A percentile compares a stretch with the other conserved stretches of the same genome.
phyloP scores from a whole-genome alignment of 2,329 filamentous ascomycete genomes.

The Exophiala calicioides region DNA sequence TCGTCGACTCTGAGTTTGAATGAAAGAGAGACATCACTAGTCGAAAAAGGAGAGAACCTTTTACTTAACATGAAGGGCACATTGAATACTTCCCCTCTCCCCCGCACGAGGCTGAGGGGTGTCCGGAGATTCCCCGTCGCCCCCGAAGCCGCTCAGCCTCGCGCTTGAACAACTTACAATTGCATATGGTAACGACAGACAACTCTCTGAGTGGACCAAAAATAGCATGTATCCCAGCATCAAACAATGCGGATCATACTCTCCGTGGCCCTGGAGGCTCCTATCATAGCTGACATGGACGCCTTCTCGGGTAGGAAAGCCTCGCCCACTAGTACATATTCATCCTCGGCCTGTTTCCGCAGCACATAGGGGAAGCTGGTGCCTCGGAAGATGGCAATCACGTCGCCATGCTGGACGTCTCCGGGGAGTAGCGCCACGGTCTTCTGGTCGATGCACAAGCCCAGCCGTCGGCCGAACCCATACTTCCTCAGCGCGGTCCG shows the following conservation, averaged over 20 bases:
- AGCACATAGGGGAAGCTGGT: conserved; percentile 8
- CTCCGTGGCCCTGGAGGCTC: background rate
- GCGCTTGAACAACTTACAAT: too few relatives aligned
- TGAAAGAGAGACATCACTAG: too few relatives aligned
- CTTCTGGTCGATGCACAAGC: conserved; percentile 1
- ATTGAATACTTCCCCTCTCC: too few relatives aligned
- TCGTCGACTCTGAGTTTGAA: too few relatives aligned
- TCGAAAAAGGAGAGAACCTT: too few relatives aligned
- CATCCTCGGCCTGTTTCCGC: background rate
- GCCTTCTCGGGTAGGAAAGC: conserved; percentile 4
- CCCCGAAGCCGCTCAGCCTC: too few relatives aligned
- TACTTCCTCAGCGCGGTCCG: conserved; percentile 7
- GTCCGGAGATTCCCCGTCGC: too few relatives aligned
- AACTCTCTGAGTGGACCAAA: too few relatives aligned
- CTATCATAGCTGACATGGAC: background rate
- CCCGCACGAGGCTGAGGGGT: too few relatives aligned
- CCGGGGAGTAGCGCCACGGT: conserved; percentile 4
- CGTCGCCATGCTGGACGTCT: conserved; percentile 2
- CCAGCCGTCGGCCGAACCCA: conserved; percentile 1
- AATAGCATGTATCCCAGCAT: too few relatives aligned
- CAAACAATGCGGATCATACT: conserved; percentile 4
- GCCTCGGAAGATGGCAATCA: conserved; percentile 7
- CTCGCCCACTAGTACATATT: conserved; percentile 5
- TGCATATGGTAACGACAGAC: too few relatives aligned
- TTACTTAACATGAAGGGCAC: too few relatives aligned